A percentile compares a stretch with the other conserved stretches of the same genome.
Evolutionary conservation across 768 basidiomycete genomes (phyloP).

Genomic region (Xerocomus spinulosus): DNA sequence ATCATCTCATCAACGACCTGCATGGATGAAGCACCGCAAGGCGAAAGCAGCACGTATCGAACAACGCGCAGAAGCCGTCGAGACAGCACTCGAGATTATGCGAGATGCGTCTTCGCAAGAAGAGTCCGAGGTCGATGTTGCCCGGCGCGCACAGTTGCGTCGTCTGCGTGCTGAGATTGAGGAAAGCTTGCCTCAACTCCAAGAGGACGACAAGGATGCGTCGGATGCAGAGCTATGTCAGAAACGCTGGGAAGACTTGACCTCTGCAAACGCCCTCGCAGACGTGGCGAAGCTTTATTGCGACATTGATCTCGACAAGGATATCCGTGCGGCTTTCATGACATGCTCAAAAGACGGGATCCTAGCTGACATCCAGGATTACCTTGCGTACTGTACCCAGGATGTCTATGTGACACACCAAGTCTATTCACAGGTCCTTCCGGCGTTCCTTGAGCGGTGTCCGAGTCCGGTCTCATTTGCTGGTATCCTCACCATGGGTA

Average conservation of each 20-base stretch:
- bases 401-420: constrained; percentile 84
- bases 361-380: constrained; percentile 58
- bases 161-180: constrained; percentile 35
- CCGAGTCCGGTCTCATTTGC: constrained; percentile 93
- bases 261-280: constrained; percentile 84
- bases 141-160: constrained; percentile 36
- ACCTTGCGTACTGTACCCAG: constrained; percentile 78
- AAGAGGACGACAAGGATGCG: constrained; percentile 34
- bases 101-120: constrained; percentile 36
- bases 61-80: constrained; percentile 58
- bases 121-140: constrained; percentile 37
- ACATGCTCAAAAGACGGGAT: constrained; percentile 61
- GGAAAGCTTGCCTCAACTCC: constrained; percentile 37
- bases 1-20: constrained; percentile 89
- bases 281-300: constrained; percentile 93
- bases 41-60: constrained; percentile 51
- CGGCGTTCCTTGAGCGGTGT: constrained; percentile 76
- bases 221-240: constrained; percentile 40
- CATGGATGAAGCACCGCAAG: constrained; percentile 86
- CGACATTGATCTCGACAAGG: constrained; percentile 73
- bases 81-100: constrained; percentile 53
- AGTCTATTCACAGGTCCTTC: constrained; percentile 73
- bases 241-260: constrained; percentile 89
- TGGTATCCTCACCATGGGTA: constrained; percentile 88
- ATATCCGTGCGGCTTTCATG: constrained; percentile 73